These are phyloP conservation scores for Phytophthora quininea DNA, from an alignment of 352 stramenopile genomes.

Conservation along the genomic window DNA sequence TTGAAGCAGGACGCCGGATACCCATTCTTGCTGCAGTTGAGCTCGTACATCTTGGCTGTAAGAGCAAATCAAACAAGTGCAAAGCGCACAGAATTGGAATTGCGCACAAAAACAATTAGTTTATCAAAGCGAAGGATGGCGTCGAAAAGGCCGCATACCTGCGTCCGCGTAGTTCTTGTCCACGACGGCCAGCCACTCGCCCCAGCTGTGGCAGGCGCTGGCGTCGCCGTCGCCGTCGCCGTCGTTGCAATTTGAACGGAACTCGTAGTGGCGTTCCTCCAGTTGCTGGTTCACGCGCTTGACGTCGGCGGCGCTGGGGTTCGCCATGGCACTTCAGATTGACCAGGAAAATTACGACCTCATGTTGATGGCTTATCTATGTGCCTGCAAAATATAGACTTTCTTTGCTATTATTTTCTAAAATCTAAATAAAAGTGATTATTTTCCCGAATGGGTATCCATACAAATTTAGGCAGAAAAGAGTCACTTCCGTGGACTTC, in stretches of 20 bases:
- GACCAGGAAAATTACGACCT: no score
- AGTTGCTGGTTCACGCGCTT: constrained; percentile 84
- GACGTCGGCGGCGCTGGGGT: constrained; percentile 66
- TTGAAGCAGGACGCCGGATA: constrained; percentile 90
- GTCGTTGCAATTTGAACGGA: constrained; percentile 87
- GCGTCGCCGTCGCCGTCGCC: constrained; percentile 82
- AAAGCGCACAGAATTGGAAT: neutral
- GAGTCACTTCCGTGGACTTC: no score
- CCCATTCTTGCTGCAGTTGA: constrained; percentile 84
- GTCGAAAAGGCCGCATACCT: constrained; percentile 26
- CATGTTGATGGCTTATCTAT: no score
- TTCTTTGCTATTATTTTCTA: no score
- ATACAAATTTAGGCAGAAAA: no score
- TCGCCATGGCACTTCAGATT: no score
- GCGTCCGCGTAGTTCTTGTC: constrained; percentile 87
- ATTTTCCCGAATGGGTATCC: no score
- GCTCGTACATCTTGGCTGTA: constrained; percentile 77
- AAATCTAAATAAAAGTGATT: no score
- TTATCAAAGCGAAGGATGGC: no score
- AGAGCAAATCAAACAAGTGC: neutral
- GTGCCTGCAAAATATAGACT: no score
- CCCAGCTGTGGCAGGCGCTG: constrained; percentile 88
- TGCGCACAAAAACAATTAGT: no score
- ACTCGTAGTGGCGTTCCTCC: constrained; percentile 88
- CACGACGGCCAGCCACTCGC: constrained; percentile 86